phyloP scores from a whole-genome alignment of 2,329 filamentous ascomycete species.

The Monosporascus sp. region DNA sequence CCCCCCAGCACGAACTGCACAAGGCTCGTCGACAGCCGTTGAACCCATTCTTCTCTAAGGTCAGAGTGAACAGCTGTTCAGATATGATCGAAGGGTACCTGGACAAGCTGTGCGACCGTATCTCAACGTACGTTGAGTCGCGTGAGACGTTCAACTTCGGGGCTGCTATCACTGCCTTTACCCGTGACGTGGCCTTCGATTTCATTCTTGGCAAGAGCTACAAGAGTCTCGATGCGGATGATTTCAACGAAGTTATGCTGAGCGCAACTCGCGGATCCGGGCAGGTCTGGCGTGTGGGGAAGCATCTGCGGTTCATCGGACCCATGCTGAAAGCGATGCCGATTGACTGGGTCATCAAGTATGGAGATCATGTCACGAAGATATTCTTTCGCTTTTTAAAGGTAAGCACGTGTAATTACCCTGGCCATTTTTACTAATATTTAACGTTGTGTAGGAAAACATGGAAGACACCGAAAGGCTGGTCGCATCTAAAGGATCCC shows the following conservation, averaged over 20 bases:
- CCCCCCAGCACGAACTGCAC: slow-evolving; percentile 6
- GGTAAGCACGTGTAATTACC: slow-evolving; percentile 1
- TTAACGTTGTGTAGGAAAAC: slow-evolving; percentile 1
- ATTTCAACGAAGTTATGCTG: slow-evolving; percentile 10
- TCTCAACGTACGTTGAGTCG: neutral
- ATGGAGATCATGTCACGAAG: slow-evolving; percentile 1
- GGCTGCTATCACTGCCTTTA: slow-evolving; percentile 6
- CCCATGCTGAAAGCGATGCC: slow-evolving; percentile 11
- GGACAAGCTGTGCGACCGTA: neutral
- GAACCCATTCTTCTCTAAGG: slow-evolving; percentile 14
- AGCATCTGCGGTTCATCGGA: slow-evolving; percentile 14
- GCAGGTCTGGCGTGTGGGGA: slow-evolving; percentile 13
- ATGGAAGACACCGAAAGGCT: slow-evolving; percentile 1
- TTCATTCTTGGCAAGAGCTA: slow-evolving; percentile 10
- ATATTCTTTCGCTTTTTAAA: slow-evolving; percentile 5
- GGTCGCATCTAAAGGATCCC: neutral
- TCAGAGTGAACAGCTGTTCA: slow-evolving; percentile 1
- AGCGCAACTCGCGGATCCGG: slow-evolving; percentile 1
- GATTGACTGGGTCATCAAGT: neutral
- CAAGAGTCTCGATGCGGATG: slow-evolving; percentile 9
- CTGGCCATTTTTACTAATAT: neutral
- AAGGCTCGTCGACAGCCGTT: slow-evolving; percentile 8
- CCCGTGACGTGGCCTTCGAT: slow-evolving; percentile 9
- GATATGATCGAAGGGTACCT: slow-evolving; percentile 3
- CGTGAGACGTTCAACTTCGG: slow-evolving; percentile 3